Base-by-base conservation (phyloP, 1,284 basidiomycete genomes). In the Cryptococcus sp. region DNA sequence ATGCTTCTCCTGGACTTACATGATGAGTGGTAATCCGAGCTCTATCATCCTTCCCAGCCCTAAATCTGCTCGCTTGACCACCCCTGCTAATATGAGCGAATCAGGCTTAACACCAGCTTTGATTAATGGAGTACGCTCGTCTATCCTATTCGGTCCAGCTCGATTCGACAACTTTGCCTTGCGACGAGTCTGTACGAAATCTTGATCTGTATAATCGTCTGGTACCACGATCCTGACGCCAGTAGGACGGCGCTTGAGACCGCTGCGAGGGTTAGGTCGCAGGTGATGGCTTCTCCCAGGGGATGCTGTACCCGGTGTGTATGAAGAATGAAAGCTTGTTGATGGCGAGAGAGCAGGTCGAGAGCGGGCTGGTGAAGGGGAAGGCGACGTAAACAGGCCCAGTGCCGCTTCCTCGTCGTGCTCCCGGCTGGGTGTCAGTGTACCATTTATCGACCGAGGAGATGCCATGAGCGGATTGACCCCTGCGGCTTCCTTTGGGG, bases 61-160 rank as follows among this genome's bases (percentile, higher is more conserved):
- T 16, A 58, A 40, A 34, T 74, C 66, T 5, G 65, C 67, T 11
- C 61, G 26, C 5, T 50, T 37, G 11, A 60, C 58, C 22, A 67
- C 54, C 5, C 64, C 65, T n/a, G 46, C 41, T 5, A 66, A 66
- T n/a, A 60, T 67, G 17, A 69, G 49, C 1, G 65, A 46, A 65
- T 75, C 74, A 29, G 67, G 66, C 48, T 68, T 69, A 10, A 77
- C 73, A 1, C 74, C 74, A 6, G 71, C 50, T 49, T 75, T 77
- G 65, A 77, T 74, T 58, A 77, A 63, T 40, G 74, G 75, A 15
- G 74, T 74, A 25, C 73, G 55, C 59, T 77, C 75, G 20, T 46
- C 52, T 38, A 62, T 34, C 23, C 40, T 53, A 5, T 11, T 29
- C 38, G 34, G 20, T 22, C 39, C 20, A 17, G 17, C 46, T 26